phyloP scores from a whole-genome alignment of 169 alveolate genomes.

The Cryptosporidium viatorum region DNA sequence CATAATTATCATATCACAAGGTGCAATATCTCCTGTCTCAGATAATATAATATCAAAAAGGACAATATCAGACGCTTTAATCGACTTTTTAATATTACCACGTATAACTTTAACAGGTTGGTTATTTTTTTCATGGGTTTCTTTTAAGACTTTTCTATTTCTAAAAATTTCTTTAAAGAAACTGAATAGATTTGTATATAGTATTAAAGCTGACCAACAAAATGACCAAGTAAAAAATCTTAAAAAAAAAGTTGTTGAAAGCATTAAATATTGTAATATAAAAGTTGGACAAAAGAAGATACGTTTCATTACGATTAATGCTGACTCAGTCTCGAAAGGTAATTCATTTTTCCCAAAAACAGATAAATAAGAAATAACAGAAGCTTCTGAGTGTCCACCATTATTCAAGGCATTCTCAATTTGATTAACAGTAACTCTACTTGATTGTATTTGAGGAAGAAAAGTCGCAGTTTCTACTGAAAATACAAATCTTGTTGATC shows the following conservation, averaged over 20 bases:
- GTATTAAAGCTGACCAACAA: conserved; percentile 41
- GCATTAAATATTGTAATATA: conserved; percentile 53
- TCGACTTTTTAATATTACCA: not conserved
- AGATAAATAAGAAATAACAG: conserved; percentile 8
- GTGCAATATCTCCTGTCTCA: conserved; percentile 76
- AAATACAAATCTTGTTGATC: conserved; percentile 46
- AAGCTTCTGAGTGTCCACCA: conserved; percentile 46
- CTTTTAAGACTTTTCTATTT: conserved; percentile 8
- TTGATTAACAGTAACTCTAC: not conserved
- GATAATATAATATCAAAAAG: conserved; percentile 21
- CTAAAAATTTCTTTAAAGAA: conserved; percentile 14
- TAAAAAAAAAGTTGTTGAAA: conserved; percentile 47
- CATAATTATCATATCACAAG: conserved; percentile 88
- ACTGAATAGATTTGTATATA: conserved; percentile 19
- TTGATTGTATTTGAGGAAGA: conserved; percentile 46
- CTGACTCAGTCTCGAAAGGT: not conserved
- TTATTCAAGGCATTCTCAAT: not conserved
- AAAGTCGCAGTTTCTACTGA: conserved; percentile 25
- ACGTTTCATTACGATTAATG: not conserved
- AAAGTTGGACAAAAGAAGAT: conserved; percentile 24
- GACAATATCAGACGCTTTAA: conserved; percentile 41
- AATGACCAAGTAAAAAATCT: conserved; percentile 43
- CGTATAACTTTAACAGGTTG: conserved; percentile 12
- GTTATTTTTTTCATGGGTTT: not conserved
- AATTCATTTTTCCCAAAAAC: conserved; percentile 41